Base-by-base conservation (phyloP, 257 asterid genomes). In the Avicennia marina region DNA sequence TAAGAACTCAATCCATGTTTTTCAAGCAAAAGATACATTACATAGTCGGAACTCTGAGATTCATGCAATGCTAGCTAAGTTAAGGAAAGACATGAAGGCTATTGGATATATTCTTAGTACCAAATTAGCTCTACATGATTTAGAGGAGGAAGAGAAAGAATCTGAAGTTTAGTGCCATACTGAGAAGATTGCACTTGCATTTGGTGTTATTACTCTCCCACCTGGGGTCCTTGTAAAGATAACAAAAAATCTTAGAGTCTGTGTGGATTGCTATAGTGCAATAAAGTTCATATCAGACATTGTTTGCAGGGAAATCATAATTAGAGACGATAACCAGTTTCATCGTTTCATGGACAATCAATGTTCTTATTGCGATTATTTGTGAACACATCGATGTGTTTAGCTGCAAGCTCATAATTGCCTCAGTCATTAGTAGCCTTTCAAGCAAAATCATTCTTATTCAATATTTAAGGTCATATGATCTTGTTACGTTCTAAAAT, bases 191-290 rank as follows among this genome's bases (percentile, higher is more conserved):
- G 95, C 95, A 1, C 84, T 85, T 41, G 95, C 97, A 6, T 89
- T 81, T 63, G 97, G 94, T 52, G 85, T 89, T 27, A 54, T 85
- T 58, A 77, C 82, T 1, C 77, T 89, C 53, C 94, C 97, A 32
- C 74, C 75, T 40, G 87, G 78, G 11, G 72, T 81, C 24, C 95
- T 94, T 6, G 73, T 86, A 69, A 72, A 94, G 70, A 86, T 89
- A 65, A 89, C 83, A 1, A 89, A 86, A 73, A 89, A 89, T 53
- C 77, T 89, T 16, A 78, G 97, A 66, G 84, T 89, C 11, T 89
- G 97, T 72, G 89, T 84, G 62, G 97, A 89, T 62, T 89, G 94
- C 57, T 95, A 89, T 62, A 79, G 89, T 63, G 97, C 95, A n/a
- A 81, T 89, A 18, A 89, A 86, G 72, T 76, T 83, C 76, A 81